Base-by-base conservation (phyloP, 495 filamentous ascomycete species). In the Lepraria neglecta region DNA sequence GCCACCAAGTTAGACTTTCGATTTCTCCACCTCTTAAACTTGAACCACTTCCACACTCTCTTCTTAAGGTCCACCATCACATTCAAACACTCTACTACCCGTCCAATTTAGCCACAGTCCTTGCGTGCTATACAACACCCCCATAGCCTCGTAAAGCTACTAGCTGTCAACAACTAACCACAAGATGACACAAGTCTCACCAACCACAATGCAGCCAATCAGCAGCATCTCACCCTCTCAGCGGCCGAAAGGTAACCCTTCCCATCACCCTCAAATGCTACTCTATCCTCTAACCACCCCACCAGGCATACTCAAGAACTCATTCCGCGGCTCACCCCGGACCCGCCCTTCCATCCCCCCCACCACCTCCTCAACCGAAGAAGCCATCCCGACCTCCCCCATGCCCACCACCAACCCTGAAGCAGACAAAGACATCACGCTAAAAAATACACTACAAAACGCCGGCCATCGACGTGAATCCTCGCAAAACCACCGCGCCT, bases 231-330 rank as follows among this genome's bases (percentile, higher is more conserved):
- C 59, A 46, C 30, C 62, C 57, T 67, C 78, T 64, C 84, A 86
- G 74, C 84, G 89, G 61, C 91, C 91, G 38, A 92, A 84, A 77
- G 90, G 91, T 90, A 78, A 50, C 61, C 64, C 55, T 58, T 54
- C 56, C 43, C 44, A 47, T 52, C 47, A 60, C 31, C 30, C 51
- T 17, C 45, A 45, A 47, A 43, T 51, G 28, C 58, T 33, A 47
- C 11, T 17, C 40, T 31, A 44, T 56, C 60, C 55, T 62, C 40
- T 47, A 19, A 53, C 50, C 40, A 38, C 12, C 45, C 24, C 12
- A 42, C 47, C 57, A 96, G 94, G 94, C 61, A 98, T 98, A 64
- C 84, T 98, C 65, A 98, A 98, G 77, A 97, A 97, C 75, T 87
- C 88, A 12, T 87, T 77, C 67, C 81, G 82, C 53, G 75, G 76